A percentile compares a stretch with the other conserved stretches of the same genome.
These are phyloP conservation scores for Triangularia setosa DNA, from an alignment of 2,329 filamentous ascomycete genomes.

Conservation along the genomic window DNA sequence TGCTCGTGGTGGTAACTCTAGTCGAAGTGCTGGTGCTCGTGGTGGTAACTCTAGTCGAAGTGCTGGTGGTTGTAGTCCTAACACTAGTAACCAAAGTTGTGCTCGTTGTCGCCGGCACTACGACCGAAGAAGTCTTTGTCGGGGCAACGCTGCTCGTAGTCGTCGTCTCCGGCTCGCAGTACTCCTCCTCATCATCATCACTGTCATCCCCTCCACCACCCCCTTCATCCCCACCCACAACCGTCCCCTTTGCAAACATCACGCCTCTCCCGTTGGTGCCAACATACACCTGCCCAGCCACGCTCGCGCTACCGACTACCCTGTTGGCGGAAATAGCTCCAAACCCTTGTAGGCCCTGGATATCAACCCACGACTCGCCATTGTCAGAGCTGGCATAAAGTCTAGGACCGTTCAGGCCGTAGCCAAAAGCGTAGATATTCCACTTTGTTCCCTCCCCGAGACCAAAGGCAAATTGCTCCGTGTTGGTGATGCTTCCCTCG, in stretches of 20 bases:
- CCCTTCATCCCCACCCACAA: slow-evolving; percentile 8
- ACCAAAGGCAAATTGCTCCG: slow-evolving; percentile 43
- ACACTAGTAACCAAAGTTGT: not conserved
- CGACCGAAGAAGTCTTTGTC: slow-evolving; percentile 4
- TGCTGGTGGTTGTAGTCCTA: not conserved
- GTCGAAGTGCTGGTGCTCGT: slow-evolving; percentile 13
- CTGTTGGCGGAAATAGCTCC: slow-evolving; percentile 39
- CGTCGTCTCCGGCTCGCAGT: too few species aligned
- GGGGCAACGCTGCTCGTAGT: not conserved
- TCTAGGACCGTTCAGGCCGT: slow-evolving; percentile 38
- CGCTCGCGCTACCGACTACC: slow-evolving; percentile 44
- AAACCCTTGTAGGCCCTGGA: slow-evolving; percentile 45
- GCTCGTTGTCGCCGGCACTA: not conserved
- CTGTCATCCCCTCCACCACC: slow-evolving; percentile 1
- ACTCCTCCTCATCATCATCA: slow-evolving; percentile 4
- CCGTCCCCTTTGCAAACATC: slow-evolving; percentile 32
- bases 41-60: slow-evolving; percentile 1
- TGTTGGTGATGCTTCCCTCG: slow-evolving; percentile 33
- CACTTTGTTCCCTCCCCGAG: slow-evolving; percentile 37
- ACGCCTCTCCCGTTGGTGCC: slow-evolving; percentile 49
- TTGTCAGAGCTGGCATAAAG: slow-evolving; percentile 44
- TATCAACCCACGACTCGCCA: slow-evolving; percentile 43
- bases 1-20: slow-evolving; percentile 12
- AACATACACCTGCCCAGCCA: slow-evolving; percentile 44
- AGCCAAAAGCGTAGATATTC: slow-evolving; percentile 47